Conservation (phyloP, 1,139 yeast species). For the Trichomonascaceae sp. region DNA sequence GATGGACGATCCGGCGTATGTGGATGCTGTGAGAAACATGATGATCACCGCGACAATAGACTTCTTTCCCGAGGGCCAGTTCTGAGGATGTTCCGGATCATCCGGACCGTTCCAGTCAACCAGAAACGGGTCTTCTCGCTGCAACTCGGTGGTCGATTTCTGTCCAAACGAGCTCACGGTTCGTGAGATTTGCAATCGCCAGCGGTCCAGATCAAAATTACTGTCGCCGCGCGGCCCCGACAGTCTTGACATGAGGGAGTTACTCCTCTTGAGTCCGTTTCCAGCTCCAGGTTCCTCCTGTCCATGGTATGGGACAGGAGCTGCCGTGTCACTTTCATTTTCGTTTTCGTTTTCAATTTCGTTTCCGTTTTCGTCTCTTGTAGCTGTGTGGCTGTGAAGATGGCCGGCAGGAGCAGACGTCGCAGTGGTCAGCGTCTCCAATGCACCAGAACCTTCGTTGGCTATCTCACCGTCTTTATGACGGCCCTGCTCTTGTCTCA, state of each 20-base stretch:
- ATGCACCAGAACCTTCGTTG: too few relatives aligned
- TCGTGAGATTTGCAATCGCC: neutral
- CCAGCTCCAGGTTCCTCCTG: constrained; percentile 3
- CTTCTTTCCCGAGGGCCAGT: constrained; percentile 38
- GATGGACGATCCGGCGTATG: constrained; percentile 48
- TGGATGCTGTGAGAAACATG: constrained; percentile 35
- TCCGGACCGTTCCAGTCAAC: constrained; percentile 34
- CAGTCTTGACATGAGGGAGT: neutral
- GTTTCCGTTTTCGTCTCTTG: too few relatives aligned
- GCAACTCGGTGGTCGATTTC: neutral
- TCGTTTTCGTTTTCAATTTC: too few relatives aligned
- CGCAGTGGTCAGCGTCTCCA: neutral
- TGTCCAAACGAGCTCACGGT: neutral
- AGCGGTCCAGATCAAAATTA: neutral
- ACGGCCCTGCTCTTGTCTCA: too few relatives aligned
- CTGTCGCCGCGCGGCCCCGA: neutral
- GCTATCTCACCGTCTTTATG: too few relatives aligned
- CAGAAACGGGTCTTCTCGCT: constrained; percentile 5
- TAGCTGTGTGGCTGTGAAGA: too few relatives aligned
- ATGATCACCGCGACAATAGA: constrained; percentile 29
- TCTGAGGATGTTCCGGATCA: constrained; percentile 44
- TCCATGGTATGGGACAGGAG: neutral
- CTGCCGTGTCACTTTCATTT: too few relatives aligned
- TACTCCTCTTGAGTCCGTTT: neutral
- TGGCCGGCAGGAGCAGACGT: neutral